These are phyloP conservation scores for Coemansia sp. DNA, from an alignment of 192 early-diverging fungal genomes.

Conservation along the genomic window DNA sequence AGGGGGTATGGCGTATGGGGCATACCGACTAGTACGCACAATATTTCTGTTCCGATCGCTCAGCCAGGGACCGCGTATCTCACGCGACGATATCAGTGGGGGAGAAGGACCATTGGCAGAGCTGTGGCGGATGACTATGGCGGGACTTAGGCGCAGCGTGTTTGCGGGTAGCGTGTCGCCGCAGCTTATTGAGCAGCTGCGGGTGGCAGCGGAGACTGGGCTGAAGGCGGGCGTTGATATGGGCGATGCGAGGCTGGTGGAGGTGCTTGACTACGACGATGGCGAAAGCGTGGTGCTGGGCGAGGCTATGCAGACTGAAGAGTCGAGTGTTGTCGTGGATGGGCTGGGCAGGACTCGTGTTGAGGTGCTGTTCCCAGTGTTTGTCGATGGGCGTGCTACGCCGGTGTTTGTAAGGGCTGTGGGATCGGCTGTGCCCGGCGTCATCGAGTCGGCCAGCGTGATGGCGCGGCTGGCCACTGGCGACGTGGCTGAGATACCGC, in stretches of 20 bases:
- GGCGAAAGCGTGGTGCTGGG: conserved; percentile 20
- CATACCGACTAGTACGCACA: conserved; percentile 19
- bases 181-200: conserved; percentile 9
- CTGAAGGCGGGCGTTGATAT: neutral
- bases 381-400: conserved; percentile 20
- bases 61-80: neutral
- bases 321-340: neutral
- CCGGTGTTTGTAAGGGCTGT: conserved; percentile 26
- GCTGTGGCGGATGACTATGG: neutral
- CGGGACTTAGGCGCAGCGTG: neutral
- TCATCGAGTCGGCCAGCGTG: conserved; percentile 10
- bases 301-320: conserved; percentile 23
- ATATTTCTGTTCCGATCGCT: conserved; percentile 16
- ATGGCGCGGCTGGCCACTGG: conserved; percentile 17
- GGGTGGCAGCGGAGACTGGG: neutral
- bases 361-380: conserved; percentile 39
- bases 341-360: neutral
- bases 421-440: neutral
- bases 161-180: neutral
- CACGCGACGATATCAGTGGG: neutral
- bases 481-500: conserved; percentile 12
- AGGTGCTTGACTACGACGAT: neutral
- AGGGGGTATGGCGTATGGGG: conserved; percentile 38
- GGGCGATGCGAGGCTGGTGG: conserved; percentile 1
- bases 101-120: neutral